Base-by-base conservation (phyloP, 108 stramenopile genomes). In the Cafeteria roenbergensis region DNA sequence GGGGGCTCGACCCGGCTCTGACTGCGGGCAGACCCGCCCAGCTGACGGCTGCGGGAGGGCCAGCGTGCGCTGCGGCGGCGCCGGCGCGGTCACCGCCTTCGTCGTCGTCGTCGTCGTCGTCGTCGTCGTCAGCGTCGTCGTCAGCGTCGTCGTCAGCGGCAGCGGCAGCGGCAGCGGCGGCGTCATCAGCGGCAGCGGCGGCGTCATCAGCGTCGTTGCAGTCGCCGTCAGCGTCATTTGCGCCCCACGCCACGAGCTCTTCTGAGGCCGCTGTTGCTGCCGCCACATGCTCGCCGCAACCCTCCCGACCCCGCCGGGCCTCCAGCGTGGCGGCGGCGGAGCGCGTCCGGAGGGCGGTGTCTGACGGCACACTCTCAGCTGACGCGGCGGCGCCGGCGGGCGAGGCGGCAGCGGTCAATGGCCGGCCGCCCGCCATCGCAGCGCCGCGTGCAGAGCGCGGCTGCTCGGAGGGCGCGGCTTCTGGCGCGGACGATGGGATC, bases 21-120 rank as follows among this genome's bases (percentile, higher is more conserved):
- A n/a, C n/a, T n/a, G n/a, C n/a, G n/a, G n/a, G n/a, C n/a, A n/a
- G n/a, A n/a, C n/a, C n/a, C n/a, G n/a, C n/a, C n/a, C n/a, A n/a
- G n/a, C n/a, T n/a, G n/a, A n/a, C n/a, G n/a, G n/a, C n/a, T n/a
- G n/a, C n/a, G n/a, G n/a, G n/a, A n/a, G n/a, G n/a, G n/a, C n/a
- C n/a, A n/a, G n/a, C n/a, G n/a, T n/a, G n/a, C n/a, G n/a, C n/a
- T n/a, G n/a, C n/a, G n/a, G n/a, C n/a, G n/a, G n/a, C n/a, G n/a
- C n/a, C n/a, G n/a, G n/a, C n/a, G n/a, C n/a, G n/a, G n/a, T n/a
- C n/a, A n/a, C n/a, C 63, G 42, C 26, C 32, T 6, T 55, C 36
- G 22, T 58, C 77, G 37, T 71, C 71, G 56, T 68, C 69, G 42
- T 31, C 69, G 31, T 74, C 70, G 35, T 37, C 37, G 26, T 48